These are phyloP conservation scores for Berberis thunbergii DNA, from an alignment of 164 flowering plant genomes.

Conservation along the genomic window DNA sequence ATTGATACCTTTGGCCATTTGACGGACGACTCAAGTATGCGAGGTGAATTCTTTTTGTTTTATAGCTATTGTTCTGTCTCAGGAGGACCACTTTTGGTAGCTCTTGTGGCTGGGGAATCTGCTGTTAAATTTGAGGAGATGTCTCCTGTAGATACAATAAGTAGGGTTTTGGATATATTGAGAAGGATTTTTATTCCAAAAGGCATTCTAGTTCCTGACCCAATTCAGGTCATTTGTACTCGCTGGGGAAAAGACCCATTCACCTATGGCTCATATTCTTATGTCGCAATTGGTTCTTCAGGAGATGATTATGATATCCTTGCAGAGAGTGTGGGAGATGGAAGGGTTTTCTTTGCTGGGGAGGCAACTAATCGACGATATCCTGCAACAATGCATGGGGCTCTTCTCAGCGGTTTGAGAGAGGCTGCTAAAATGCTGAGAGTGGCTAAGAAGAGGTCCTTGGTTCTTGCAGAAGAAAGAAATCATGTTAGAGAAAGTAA, in stretches of 20 bases:
- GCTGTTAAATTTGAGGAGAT: constrained; percentile 70
- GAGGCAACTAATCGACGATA: constrained; percentile 94
- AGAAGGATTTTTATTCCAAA: constrained; percentile 70
- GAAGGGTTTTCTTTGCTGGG: constrained; percentile 93
- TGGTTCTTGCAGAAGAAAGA: constrained; percentile 12
- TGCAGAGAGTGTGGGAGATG: constrained; percentile 82
- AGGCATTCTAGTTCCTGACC: constrained; percentile 85
- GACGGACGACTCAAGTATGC: constrained; percentile 57
- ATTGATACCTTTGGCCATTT: constrained; percentile 95
- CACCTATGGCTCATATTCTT: constrained; percentile 84
- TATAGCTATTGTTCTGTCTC: constrained; percentile 91
- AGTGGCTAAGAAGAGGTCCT: constrained; percentile 51
- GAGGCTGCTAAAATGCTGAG: constrained; percentile 91
- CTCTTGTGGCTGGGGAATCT: constrained; percentile 95
- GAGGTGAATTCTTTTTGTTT: constrained; percentile 93
- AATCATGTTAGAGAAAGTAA: constrained; percentile 38
- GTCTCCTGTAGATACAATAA: constrained; percentile 78
- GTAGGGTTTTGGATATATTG: constrained; percentile 53
- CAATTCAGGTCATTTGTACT: constrained; percentile 77
- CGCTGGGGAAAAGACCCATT: constrained; percentile 92
- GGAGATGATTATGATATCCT: constrained; percentile 97
- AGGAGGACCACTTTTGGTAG: constrained; percentile 92
- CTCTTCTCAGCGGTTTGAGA: constrained; percentile 91
- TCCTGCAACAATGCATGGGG: constrained; percentile 99
- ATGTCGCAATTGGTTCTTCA: constrained; percentile 82